Conservation (phyloP, 2,329 filamentous ascomycete genomes). For the Penicillium sp. region DNA sequence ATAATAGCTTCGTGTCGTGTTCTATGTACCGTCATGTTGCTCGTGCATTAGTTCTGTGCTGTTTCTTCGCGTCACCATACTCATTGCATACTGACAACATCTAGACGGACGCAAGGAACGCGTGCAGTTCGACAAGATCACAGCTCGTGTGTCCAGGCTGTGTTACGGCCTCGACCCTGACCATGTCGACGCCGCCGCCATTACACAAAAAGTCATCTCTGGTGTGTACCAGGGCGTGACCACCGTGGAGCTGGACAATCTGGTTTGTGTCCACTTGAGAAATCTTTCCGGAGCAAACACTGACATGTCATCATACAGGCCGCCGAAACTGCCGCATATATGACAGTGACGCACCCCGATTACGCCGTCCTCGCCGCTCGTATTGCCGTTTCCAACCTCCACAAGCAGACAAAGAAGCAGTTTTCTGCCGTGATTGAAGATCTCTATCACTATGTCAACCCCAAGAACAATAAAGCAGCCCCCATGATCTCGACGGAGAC, state of each 20-base stretch:
- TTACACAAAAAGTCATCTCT: slow-evolving; percentile 98
- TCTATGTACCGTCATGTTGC: neutral
- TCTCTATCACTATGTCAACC: slow-evolving; percentile 93
- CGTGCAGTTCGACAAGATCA: slow-evolving; percentile 99
- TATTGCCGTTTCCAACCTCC: slow-evolving; percentile 97
- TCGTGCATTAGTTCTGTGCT: neutral
- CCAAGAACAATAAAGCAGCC: slow-evolving; percentile 75
- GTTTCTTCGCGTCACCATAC: neutral
- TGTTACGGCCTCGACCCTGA: slow-evolving; percentile 96
- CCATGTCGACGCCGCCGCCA: slow-evolving; percentile 95
- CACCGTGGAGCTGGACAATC: slow-evolving; percentile 91
- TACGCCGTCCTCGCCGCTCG: slow-evolving; percentile 97
- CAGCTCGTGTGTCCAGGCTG: slow-evolving; percentile 90
- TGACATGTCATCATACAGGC: slow-evolving; percentile 56
- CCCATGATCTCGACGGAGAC: slow-evolving; percentile 94
- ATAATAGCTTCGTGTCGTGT: slow-evolving; percentile 18
- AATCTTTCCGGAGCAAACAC: slow-evolving; percentile 16
- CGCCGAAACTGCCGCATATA: slow-evolving; percentile 97
- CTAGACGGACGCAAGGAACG: slow-evolving; percentile 98
- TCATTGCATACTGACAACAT: slow-evolving; percentile 1
- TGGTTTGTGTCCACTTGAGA: slow-evolving; percentile 60
- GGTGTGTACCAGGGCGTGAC: slow-evolving; percentile 98
- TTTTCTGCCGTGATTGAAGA: slow-evolving; percentile 95
- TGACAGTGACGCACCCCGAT: slow-evolving; percentile 98
- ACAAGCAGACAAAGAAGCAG: slow-evolving; percentile 99